phyloP scores from a whole-genome alignment of 2,329 filamentous ascomycete genomes.

The Nigrospora osmanthi region DNA sequence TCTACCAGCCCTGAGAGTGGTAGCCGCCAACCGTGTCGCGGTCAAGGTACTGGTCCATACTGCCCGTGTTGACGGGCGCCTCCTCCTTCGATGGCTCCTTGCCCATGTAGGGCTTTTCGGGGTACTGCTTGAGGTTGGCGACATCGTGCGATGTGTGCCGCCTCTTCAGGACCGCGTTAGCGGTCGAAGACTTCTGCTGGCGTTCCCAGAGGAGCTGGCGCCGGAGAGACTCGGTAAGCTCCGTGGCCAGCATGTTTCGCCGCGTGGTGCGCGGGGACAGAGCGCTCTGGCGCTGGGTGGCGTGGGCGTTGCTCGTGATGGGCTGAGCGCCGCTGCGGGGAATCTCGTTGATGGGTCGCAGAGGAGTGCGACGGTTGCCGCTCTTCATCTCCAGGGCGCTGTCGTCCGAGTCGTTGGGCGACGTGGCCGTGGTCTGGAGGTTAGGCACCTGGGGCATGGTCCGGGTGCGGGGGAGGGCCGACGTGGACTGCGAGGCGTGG shows the following conservation, averaged over 20 bases:
- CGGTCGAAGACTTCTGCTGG: constrained; percentile 85
- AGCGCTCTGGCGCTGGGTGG: constrained; percentile 58
- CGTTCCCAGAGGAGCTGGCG: constrained; percentile 92
- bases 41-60: constrained; percentile 82
- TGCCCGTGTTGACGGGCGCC: constrained; percentile 52
- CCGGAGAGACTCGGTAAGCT: constrained; percentile 86
- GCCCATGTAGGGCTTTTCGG: constrained; percentile 56
- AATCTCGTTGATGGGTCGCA: constrained; percentile 52
- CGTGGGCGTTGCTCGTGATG: constrained; percentile 66
- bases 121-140: constrained; percentile 77
- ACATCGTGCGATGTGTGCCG: constrained; percentile 87
- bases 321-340: constrained; percentile 66
- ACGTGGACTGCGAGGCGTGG: constrained; percentile 57
- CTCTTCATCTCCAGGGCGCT: constrained; percentile 58
- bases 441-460: constrained; percentile 34
- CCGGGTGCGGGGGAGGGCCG: constrained; percentile 60
- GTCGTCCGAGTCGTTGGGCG: constrained; percentile 54
- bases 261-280: constrained; percentile 88
- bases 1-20: constrained; percentile 80
- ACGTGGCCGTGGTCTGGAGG: constrained; percentile 31
- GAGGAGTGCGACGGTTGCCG: constrained; percentile 37
- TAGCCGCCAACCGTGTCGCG: constrained; percentile 73
- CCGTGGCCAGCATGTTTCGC: constrained; percentile 90
- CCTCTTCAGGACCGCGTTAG: constrained; percentile 81
- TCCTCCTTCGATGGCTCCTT: constrained; percentile 38